Evolutionary conservation across 345 rosid genomes (phyloP).

Genomic region (Populus euphratica): DNA sequence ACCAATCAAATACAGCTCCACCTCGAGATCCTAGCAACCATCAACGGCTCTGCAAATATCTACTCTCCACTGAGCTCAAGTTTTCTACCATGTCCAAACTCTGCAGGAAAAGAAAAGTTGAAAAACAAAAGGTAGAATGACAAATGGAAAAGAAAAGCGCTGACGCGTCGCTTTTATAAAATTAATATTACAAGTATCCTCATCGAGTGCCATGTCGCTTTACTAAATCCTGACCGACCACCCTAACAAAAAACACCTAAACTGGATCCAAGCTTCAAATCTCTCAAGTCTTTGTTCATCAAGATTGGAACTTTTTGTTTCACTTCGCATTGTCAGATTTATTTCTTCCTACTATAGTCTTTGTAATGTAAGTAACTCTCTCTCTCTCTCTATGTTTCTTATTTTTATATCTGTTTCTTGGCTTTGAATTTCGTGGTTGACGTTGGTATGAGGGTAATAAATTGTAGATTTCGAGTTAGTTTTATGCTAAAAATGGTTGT

Average conservation of each 20-base stretch:
- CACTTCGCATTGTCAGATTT: neutral
- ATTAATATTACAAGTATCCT: neutral
- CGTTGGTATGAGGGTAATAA: too few relatives aligned
- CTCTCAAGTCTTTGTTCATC: neutral
- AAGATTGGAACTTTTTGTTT: neutral
- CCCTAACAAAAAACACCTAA: neutral
- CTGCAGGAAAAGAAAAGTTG: neutral
- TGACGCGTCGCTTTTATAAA: slow-evolving; percentile 20
- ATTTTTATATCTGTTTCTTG: neutral
- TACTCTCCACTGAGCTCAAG: neutral
- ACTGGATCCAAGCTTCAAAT: neutral
- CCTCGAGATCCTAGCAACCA: slow-evolving; percentile 1
- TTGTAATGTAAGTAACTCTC: slow-evolving; percentile 3
- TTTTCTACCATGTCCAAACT: too few relatives aligned
- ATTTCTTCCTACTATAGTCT: neutral
- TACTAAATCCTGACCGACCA: slow-evolving; percentile 31
- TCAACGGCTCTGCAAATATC: slow-evolving; percentile 15
- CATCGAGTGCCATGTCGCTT: slow-evolving; percentile 29
- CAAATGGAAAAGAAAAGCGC: slow-evolving; percentile 27
- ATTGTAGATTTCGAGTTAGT: too few relatives aligned
- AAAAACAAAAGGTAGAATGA: slow-evolving; percentile 1
- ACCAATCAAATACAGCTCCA: neutral
- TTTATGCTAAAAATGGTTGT: too few relatives aligned
- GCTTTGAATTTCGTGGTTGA: neutral
- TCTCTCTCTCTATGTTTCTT: neutral